Evolutionary conservation across 116 monocot species (phyloP).

Genomic region (Trichopus zeylanicus): DNA sequence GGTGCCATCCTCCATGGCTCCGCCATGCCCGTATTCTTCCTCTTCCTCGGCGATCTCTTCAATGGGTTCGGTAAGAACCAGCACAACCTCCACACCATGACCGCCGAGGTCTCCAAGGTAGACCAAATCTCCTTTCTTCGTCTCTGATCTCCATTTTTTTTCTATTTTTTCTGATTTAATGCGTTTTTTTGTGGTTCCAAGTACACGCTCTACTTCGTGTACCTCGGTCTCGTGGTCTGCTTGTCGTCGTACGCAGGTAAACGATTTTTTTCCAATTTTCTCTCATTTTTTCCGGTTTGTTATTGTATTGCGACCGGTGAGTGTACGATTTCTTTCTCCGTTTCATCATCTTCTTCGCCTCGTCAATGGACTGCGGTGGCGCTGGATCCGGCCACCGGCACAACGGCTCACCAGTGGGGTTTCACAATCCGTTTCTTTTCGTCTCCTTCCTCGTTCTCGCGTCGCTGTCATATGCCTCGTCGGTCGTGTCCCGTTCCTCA

Average conservation of each 20-base stretch:
- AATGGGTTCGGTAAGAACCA: slow-evolving; percentile 97
- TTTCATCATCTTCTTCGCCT: too few relatives aligned
- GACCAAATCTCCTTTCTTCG: not conserved
- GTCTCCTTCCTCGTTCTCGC: not conserved
- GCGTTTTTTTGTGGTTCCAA: slow-evolving; percentile 13
- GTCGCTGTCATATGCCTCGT: not conserved
- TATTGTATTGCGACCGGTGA: not conserved
- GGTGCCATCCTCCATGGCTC: slow-evolving; percentile 81
- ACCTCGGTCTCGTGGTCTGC: slow-evolving; percentile 90
- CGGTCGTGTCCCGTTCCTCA: not conserved
- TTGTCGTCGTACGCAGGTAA: slow-evolving; percentile 91
- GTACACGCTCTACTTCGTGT: slow-evolving; percentile 94
- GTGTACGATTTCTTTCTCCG: too few relatives aligned
- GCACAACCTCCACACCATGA: slow-evolving; percentile 49
- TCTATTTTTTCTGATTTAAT: slow-evolving; percentile 5
- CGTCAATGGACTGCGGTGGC: too few relatives aligned
- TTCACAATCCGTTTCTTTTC: not conserved
- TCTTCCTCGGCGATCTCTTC: slow-evolving; percentile 77
- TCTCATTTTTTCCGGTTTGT: not conserved
- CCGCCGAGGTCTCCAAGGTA: slow-evolving; percentile 81
- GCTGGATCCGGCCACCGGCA: too few relatives aligned
- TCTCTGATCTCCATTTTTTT: not conserved
- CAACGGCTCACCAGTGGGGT: not conserved
- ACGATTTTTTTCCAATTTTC: not conserved
- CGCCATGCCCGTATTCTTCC: slow-evolving; percentile 95